Base-by-base conservation (phyloP, 306 rosid species). In the Lathyrus tuberosus region DNA sequence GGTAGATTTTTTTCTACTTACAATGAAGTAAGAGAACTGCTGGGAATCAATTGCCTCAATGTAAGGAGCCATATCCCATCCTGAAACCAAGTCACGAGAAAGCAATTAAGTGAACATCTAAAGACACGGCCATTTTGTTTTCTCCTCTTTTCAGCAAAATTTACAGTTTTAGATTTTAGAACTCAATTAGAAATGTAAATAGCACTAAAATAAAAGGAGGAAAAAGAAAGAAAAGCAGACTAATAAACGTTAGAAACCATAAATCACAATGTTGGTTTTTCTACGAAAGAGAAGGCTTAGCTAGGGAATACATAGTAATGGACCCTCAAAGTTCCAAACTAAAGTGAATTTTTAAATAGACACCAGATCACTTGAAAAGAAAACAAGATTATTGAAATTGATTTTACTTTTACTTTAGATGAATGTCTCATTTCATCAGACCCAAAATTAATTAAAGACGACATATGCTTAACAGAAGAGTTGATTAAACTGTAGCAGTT, bases 1-100 rank as follows among this genome's bases (percentile, higher is more conserved):
- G 17, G 59, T 65, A 70, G 70, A 33, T 13, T 49, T 73, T 52
- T 52, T 22, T 37, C 46, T 17, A 80, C 97, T 80, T 76, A 93
- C 98, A 74, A 76, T 72, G 79, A 88, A 90, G 70, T 78, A 72
- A 70, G 84, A 80, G 37, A 75, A 79, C 38, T 70, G 79, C 84
- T 90, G 98, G 75, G 90, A 81, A 79, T 93, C 94, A 52, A 90
- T 85, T 65, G 98, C 97, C 81, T 90, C 97, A 12, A 93, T 90
- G 72, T 88, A 93, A 59, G 98, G 98, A 76, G 98, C 98, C 97
- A 93, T 93, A 77, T 93, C 96, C 98, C 98, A 93, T 78, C 92
- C 98, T 93, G 89, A 75, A 88, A 77, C 48, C 69, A 62, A 43
- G 41, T 67, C 53, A 82, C 67, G 47, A 40, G 24, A 61, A 49